These are phyloP conservation scores for Entonaema liquescens DNA, from an alignment of 495 filamentous ascomycete species.

Conservation along the genomic window DNA sequence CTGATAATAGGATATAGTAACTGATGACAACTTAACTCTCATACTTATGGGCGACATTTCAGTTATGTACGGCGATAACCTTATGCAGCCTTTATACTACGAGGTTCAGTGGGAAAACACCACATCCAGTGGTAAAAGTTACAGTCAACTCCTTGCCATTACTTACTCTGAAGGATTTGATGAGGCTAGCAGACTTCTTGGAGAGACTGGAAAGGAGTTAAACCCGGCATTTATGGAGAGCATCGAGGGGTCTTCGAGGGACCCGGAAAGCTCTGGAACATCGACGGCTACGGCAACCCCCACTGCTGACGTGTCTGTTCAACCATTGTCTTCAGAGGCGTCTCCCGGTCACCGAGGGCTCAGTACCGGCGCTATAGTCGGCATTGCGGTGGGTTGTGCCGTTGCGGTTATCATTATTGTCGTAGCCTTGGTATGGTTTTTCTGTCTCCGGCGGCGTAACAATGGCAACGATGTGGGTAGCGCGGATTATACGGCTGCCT, in stretches of 20 bases:
- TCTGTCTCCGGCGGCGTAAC: conserved; percentile 38
- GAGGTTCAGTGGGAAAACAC: conserved; percentile 32
- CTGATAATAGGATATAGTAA: conserved; percentile 17
- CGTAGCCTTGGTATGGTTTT: conserved; percentile 46
- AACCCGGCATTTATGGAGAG: conserved; percentile 1
- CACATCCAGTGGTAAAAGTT: conserved; percentile 21
- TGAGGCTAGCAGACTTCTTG: not conserved
- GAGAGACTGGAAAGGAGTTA: not conserved
- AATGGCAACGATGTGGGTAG: not conserved
- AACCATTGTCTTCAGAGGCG: not conserved
- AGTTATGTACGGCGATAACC: not conserved
- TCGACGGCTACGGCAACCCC: conserved; percentile 9
- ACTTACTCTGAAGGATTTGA: not conserved
- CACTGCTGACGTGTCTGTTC: not conserved
- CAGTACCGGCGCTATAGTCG: conserved; percentile 49
- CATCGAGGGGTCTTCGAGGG: not conserved
- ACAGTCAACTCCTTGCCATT: conserved; percentile 27
- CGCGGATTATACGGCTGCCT: conserved; percentile 35
- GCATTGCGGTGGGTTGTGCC: conserved; percentile 53
- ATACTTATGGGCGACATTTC: not conserved
- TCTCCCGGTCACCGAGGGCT: conserved; percentile 29
- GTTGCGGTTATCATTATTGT: conserved; percentile 49
- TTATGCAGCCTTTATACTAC: conserved; percentile 24
- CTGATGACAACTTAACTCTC: conserved; percentile 16
- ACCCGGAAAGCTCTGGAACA: not conserved